phyloP scores from a whole-genome alignment of 352 stramenopile genomes.

The Globisporangium cederbergense region DNA sequence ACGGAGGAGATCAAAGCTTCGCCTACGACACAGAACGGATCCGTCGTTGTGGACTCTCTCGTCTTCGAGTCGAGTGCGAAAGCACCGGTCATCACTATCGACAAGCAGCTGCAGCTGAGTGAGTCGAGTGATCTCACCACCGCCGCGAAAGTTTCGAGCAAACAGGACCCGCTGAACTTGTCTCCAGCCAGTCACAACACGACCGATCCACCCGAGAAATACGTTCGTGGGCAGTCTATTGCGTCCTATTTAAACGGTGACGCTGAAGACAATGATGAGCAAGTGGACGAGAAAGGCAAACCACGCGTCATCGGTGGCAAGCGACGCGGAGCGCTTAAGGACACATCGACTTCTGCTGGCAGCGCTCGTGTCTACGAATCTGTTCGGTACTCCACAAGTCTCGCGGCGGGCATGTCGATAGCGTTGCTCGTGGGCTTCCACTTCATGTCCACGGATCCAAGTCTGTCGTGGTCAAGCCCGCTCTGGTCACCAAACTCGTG shows the following conservation, averaged over 20 bases:
- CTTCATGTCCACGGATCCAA: constrained; percentile 20
- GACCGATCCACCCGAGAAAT: constrained; percentile 18
- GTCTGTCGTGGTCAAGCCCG: constrained; percentile 10
- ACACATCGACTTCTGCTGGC: not conserved
- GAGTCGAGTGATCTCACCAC: not conserved
- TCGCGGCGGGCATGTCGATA: constrained; percentile 19
- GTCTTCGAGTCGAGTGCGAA: not conserved
- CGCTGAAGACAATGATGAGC: not conserved
- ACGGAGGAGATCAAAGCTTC: not conserved
- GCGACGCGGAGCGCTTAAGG: not conserved
- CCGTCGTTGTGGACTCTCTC: constrained; percentile 4
- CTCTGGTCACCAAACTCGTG: constrained; percentile 35
- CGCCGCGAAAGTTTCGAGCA: constrained; percentile 3
- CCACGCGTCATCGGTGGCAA: constrained; percentile 16
- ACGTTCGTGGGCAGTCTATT: constrained; percentile 25
- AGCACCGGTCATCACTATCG: not conserved
- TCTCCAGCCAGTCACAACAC: not conserved
- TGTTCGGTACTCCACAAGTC: constrained; percentile 18
- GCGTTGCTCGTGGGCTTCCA: constrained; percentile 19
- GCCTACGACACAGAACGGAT: not conserved
- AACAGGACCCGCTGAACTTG: constrained; percentile 13
- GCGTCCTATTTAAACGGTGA: not conserved
- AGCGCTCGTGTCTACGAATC: constrained; percentile 18
- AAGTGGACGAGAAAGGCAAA: no score
- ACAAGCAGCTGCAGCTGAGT: constrained; percentile 17